Percentiles rank a stretch among this genome's conserved stretches.
phyloP scores from a whole-genome alignment of 257 asterid genomes.

The Solanum megistacrolobum region DNA sequence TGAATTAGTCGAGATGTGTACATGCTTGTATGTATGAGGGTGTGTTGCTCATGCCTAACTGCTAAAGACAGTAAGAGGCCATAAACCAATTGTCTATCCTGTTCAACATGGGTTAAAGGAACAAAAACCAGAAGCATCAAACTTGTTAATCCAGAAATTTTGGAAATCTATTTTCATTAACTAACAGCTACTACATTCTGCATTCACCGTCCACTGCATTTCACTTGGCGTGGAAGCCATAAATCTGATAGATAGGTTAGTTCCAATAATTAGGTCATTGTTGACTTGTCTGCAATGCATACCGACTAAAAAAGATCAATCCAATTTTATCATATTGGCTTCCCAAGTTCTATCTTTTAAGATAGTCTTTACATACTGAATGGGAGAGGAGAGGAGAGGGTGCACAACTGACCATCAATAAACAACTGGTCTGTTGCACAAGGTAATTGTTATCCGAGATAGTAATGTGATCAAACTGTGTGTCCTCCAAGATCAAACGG shows the following conservation, averaged over 20 bases:
- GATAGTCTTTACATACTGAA: not conserved
- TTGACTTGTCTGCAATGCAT: not conserved
- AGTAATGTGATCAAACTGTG: not conserved
- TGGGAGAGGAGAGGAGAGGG: not conserved
- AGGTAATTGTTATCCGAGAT: not conserved
- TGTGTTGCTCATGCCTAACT: not conserved
- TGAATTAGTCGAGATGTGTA: not conserved
- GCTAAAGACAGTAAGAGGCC: not conserved
- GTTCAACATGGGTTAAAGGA: not conserved
- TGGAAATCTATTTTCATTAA: not conserved
- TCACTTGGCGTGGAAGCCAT: not conserved
- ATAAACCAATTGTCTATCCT: not conserved
- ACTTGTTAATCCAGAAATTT: not conserved
- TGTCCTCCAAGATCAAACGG: not conserved
- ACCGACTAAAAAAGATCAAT: not conserved
- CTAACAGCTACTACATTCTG: not conserved
- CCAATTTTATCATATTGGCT: not conserved
- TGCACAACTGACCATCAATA: not conserved
- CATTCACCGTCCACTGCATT: not conserved
- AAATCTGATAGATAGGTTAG: not conserved
- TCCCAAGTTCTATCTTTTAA: not conserved
- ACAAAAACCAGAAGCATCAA: not conserved
- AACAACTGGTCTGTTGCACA: not conserved
- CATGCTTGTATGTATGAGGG: not conserved
- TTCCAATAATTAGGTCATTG: not conserved